Conservation (phyloP, 1,284 basidiomycete species). For the Irpex sp. region DNA sequence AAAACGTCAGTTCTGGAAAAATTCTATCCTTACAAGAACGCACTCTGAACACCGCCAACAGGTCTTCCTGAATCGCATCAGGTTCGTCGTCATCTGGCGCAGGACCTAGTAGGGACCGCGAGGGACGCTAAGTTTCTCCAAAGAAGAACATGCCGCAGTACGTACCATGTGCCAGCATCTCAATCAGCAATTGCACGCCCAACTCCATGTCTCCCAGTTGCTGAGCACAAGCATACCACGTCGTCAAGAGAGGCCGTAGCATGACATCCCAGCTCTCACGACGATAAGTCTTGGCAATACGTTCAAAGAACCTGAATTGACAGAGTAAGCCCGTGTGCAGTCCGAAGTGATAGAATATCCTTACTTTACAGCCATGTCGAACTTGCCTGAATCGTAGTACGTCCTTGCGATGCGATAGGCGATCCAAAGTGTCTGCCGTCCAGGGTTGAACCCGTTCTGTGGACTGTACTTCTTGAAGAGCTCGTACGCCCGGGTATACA, state of each 20-base stretch:
- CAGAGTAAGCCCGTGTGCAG: background rate
- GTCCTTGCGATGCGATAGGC: conserved; percentile 84
- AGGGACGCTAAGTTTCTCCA: background rate
- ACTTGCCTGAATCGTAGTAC: conserved; percentile 74
- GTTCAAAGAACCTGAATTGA: conserved; percentile 74
- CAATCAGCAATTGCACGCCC: conserved; percentile 70
- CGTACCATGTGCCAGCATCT: conserved; percentile 76
- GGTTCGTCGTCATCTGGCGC: conserved; percentile 40
- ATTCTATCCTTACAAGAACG: background rate
- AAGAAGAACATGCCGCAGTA: background rate
- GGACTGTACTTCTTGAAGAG: conserved; percentile 76
- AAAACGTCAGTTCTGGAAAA: conserved; percentile 6
- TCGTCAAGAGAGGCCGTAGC: conserved; percentile 64
- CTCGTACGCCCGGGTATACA: conserved; percentile 90
- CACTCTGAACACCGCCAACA: conserved; percentile 69
- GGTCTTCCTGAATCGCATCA: conserved; percentile 54
- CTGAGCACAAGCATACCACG: conserved; percentile 81
- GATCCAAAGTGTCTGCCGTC: conserved; percentile 79
- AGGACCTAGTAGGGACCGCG: conserved; percentile 15
- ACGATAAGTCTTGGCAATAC: conserved; percentile 83
- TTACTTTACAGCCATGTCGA: conserved; percentile 79
- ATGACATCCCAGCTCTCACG: conserved; percentile 75
- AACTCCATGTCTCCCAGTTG: conserved; percentile 72
- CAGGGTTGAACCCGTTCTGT: conserved; percentile 44
- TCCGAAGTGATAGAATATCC: conserved; percentile 12